Percentiles rank a stretch among this genome's conserved stretches.
phyloP scores from a whole-genome alignment of 2,329 filamentous ascomycete species.

The Dothidotthia symphoricarpi region DNA sequence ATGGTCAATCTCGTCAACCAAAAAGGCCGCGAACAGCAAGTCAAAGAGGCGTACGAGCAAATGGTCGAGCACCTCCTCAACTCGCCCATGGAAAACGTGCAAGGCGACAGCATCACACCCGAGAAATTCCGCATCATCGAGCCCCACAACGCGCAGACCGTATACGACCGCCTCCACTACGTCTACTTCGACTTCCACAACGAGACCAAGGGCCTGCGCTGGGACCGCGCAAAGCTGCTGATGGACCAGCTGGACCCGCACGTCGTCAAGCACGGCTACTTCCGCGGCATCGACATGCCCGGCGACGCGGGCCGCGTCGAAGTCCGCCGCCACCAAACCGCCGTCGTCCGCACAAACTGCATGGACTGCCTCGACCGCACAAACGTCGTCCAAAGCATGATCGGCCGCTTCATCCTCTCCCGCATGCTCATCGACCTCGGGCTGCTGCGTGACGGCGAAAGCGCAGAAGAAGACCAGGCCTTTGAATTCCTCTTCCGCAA shows the following conservation, averaged over 20 bases:
- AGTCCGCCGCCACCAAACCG: slow-evolving; percentile 75
- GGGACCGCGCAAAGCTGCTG: slow-evolving; percentile 86
- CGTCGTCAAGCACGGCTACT: slow-evolving; percentile 80
- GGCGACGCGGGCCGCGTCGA: slow-evolving; percentile 73
- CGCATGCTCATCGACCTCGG: slow-evolving; percentile 85
- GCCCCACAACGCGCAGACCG: slow-evolving; percentile 56
- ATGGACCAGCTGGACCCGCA: slow-evolving; percentile 78
- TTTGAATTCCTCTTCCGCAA: slow-evolving; percentile 96
- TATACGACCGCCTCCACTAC: slow-evolving; percentile 86
- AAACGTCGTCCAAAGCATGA: slow-evolving; percentile 96
- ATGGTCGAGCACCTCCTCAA: slow-evolving; percentile 76
- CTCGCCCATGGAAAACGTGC: slow-evolving; percentile 63
- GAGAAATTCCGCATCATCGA: slow-evolving; percentile 84
- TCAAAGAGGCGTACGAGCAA: slow-evolving; percentile 93
- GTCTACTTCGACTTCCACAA: slow-evolving; percentile 98
- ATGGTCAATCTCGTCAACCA: slow-evolving; percentile 97
- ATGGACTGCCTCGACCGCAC: slow-evolving; percentile 99
- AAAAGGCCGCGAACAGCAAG: slow-evolving; percentile 80
- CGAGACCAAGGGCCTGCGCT: slow-evolving; percentile 91
- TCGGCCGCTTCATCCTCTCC: slow-evolving; percentile 84
- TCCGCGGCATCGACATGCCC: slow-evolving; percentile 84
- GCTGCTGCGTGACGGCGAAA: slow-evolving; percentile 71
- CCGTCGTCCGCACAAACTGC: slow-evolving; percentile 94
- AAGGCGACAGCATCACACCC: slow-evolving; percentile 64
- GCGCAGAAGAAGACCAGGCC: slow-evolving; percentile 72